These are phyloP conservation scores for Chalciporus sphaerocephalus DNA, from an alignment of 768 basidiomycete species.

Conservation along the genomic window DNA sequence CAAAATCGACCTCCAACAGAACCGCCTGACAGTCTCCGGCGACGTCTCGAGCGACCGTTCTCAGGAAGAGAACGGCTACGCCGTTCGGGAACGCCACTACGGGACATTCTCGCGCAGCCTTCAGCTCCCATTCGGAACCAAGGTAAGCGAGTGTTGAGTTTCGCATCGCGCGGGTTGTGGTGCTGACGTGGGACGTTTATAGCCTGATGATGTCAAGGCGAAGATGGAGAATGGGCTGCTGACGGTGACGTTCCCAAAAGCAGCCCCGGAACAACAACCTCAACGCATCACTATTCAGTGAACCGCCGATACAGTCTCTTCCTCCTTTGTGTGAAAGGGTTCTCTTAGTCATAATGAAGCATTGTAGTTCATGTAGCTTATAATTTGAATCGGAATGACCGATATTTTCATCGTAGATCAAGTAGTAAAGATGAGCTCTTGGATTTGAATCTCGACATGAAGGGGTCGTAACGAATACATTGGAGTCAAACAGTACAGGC, in stretches of 20 bases:
- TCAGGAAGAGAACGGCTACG: slow-evolving; percentile 38
- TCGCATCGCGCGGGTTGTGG: neutral
- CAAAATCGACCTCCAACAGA: slow-evolving; percentile 42
- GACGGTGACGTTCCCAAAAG: slow-evolving; percentile 43
- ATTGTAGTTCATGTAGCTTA: too few species aligned
- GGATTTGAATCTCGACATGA: too few species aligned
- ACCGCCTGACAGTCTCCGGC: slow-evolving; percentile 44
- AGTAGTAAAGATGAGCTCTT: too few species aligned
- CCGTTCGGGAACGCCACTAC: slow-evolving; percentile 40
- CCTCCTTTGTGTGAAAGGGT: too few species aligned
- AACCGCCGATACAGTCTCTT: neutral
- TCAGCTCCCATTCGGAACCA: slow-evolving; percentile 40
- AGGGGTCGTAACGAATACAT: too few species aligned
- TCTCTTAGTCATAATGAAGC: too few species aligned
- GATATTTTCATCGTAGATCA: too few species aligned
- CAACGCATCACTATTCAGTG: slow-evolving; percentile 32
- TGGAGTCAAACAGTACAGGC: too few species aligned
- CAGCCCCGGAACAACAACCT: slow-evolving; percentile 35
- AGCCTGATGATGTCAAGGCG: slow-evolving; percentile 44
- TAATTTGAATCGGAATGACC: too few species aligned
- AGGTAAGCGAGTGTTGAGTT: slow-evolving; percentile 28
- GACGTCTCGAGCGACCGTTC: slow-evolving; percentile 34
- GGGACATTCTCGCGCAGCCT: slow-evolving; percentile 43
- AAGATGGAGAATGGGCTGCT: slow-evolving; percentile 44
- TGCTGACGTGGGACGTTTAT: neutral